A percentile compares a stretch with the other conserved stretches of the same genome.
Evolutionary conservation across 2,329 filamentous ascomycete genomes (phyloP).

Genomic region (Aotearoamyces nothofagi): DNA sequence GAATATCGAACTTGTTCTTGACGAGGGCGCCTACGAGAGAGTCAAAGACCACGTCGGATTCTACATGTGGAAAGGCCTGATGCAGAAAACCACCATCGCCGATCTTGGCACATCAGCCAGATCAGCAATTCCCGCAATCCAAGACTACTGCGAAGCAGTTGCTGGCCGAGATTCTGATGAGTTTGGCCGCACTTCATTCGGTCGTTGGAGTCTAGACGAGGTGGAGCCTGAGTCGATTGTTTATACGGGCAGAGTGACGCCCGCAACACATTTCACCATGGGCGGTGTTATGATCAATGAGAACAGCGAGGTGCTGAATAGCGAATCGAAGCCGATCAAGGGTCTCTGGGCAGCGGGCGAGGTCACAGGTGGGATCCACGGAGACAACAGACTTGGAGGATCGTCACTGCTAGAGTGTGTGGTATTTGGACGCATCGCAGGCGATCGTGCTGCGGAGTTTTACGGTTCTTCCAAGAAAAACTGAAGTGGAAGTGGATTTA

Average conservation of each 20-base stretch:
- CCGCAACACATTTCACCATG: constrained; percentile 53
- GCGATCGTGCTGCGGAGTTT: constrained; percentile 31
- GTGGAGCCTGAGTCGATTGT: constrained; percentile 33
- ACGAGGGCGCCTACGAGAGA: constrained; percentile 38
- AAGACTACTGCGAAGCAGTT: constrained; percentile 31
- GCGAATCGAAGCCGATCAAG: constrained; percentile 26
- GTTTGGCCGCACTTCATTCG: constrained; percentile 34
- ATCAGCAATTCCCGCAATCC: constrained; percentile 28
- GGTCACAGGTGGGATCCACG: constrained; percentile 48
- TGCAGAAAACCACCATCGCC: constrained; percentile 37
- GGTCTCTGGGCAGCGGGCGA: constrained; percentile 50
- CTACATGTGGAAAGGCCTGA: constrained; percentile 45
- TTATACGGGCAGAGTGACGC: constrained; percentile 43
- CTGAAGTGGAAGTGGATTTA: too few species aligned
- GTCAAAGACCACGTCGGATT: constrained; percentile 42
- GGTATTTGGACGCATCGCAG: constrained; percentile 45
- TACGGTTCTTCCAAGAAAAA: too few species aligned
- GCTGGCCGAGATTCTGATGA: constrained; percentile 24
- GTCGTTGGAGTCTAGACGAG: constrained; percentile 35
- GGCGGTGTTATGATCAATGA: constrained; percentile 43
- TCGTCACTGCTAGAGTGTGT: constrained; percentile 48
- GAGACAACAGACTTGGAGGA: constrained; percentile 45
- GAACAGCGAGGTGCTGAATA: constrained; percentile 32
- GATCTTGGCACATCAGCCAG: too few species aligned
- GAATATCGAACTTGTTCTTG: constrained; percentile 41